These are phyloP conservation scores for Alternaria rosae DNA, from an alignment of 2,329 filamentous ascomycete species.

Conservation along the genomic window DNA sequence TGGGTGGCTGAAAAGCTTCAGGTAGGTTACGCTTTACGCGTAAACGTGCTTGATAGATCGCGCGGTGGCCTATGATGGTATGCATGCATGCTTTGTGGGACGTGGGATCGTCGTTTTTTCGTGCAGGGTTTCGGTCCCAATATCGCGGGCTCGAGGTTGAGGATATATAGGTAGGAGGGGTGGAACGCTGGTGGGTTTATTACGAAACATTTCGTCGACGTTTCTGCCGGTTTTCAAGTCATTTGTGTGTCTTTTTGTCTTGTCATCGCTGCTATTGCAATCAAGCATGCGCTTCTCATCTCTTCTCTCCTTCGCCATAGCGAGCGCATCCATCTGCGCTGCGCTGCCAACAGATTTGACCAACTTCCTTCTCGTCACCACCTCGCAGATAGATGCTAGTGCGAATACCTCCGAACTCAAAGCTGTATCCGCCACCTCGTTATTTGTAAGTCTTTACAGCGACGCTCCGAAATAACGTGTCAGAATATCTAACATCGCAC, in stretches of 20 bases:
- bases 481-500: neutral
- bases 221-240: neutral
- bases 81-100: neutral
- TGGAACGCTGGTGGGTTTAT: neutral
- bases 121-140: neutral
- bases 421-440: conserved; percentile 48
- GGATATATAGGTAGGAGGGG: neutral
- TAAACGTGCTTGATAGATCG: neutral
- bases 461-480: neutral
- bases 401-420: conserved; percentile 42
- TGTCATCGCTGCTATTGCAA: neutral
- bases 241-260: neutral
- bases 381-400: conserved; percentile 33
- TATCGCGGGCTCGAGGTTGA: neutral
- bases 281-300: conserved; percentile 24
- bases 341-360: conserved; percentile 26
- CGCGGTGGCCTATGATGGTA: neutral
- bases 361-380: conserved; percentile 53
- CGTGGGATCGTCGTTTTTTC: neutral
- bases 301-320: conserved; percentile 8
- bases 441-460: conserved; percentile 38
- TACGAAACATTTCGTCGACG: neutral
- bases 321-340: conserved; percentile 7
- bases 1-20: conserved; percentile 14
- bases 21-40: neutral